Evolutionary conservation across 352 stramenopile genomes (phyloP), one percentile per base, ranked within the genome.

Genomic region (Globisporangium paddicum): DNA sequence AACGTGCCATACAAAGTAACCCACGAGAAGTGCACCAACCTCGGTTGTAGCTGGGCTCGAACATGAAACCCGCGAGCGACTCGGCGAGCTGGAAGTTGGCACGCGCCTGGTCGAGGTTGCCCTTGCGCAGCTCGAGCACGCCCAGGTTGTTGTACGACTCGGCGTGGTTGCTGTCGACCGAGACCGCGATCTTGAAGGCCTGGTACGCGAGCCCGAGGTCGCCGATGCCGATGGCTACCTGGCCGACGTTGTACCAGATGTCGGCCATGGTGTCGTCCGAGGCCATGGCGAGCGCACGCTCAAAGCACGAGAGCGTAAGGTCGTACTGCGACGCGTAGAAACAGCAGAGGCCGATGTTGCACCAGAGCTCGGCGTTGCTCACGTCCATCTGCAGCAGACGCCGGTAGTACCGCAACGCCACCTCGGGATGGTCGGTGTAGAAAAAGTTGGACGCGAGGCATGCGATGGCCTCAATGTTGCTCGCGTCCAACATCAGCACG

Each of bases 281-380:
- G 11, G 90, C 90, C 55, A 96, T 73, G 11, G 70, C 60, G 3
- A 98, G 80, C 23, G 93, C 93, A 25, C 87, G 86, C 55, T 98
- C 90, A 57, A 98, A 96, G 69, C 91, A 98, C 51, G 85, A 90
- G 16, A 98, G 81, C 46, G 90, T 95, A 78, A 98, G 89, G 75
- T 98, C 93, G 78, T 97, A 98, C 72, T 98, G 83, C 21, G 83
- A 82, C 14, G 90, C 88, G 77, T 98, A 94, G 68, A 97, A 98
- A 69, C 93, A 98, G 70, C 89, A 98, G 13, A 98, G 77, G 0
- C 89, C 93, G 18, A 98, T 77, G 77, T 98, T 98, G 78, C 90
- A 96, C 93, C 94, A 98, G 30, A 98, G 76, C 74, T 98, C 93
- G 16, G 89, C 74, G 55, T 76, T 96, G 57, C 79, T 84, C 30